A percentile compares a stretch with the other conserved stretches of the same genome.
These are phyloP conservation scores for Halteria grandinella DNA, from an alignment of 73 alveolate genomes.

Conservation along the genomic window DNA sequence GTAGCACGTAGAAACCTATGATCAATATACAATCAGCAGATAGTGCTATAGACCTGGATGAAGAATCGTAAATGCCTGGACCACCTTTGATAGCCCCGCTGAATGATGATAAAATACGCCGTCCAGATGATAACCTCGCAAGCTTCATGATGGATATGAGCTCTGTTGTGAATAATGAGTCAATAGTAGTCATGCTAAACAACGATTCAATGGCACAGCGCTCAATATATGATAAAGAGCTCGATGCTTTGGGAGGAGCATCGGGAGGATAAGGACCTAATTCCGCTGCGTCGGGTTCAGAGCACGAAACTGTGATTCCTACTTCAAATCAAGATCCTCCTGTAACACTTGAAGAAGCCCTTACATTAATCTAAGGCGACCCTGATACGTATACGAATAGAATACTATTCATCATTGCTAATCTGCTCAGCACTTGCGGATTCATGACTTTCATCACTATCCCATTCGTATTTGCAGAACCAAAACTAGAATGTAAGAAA, in stretches of 20 bases:
- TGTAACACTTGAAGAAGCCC: constrained; percentile 37
- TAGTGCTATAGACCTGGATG: too few species aligned
- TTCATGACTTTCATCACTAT: neutral
- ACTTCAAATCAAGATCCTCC: constrained; percentile 43
- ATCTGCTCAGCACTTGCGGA: constrained; percentile 33
- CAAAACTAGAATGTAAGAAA: constrained; percentile 30
- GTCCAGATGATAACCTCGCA: too few species aligned
- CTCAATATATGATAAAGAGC: neutral
- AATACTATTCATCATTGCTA: neutral
- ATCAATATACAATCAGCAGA: too few species aligned
- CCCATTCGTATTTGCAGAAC: constrained; percentile 4
- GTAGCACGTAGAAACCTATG: too few species aligned
- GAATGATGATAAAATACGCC: too few species aligned
- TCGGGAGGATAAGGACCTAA: neutral
- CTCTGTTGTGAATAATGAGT: constrained; percentile 30
- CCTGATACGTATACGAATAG: constrained; percentile 25
- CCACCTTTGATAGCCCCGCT: too few species aligned
- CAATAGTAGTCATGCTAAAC: constrained; percentile 39
- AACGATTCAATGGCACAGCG: too few species aligned
- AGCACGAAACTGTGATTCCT: constrained; percentile 27
- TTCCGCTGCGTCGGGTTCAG: neutral
- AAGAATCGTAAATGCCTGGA: too few species aligned
- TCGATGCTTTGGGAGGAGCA: neutral
- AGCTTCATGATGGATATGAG: too few species aligned
- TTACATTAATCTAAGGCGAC: constrained; percentile 3